Conservation (phyloP, 2,329 filamentous ascomycete genomes). For the Colletotrichum sidae region DNA sequence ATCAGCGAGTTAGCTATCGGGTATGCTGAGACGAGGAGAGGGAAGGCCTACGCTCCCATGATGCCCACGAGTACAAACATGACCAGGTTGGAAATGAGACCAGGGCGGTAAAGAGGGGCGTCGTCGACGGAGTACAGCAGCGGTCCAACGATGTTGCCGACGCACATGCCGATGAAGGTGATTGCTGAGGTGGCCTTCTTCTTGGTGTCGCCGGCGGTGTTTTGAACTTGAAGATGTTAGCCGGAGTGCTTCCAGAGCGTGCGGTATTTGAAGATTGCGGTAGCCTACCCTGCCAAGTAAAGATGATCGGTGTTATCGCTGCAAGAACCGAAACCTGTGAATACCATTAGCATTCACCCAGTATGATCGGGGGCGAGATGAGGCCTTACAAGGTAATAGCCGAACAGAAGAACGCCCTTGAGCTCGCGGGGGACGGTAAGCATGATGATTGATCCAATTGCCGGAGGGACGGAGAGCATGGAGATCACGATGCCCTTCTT, state of each 20-base stretch:
- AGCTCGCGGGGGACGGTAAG: constrained; percentile 58
- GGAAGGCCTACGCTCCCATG: constrained; percentile 45
- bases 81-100: constrained; percentile 69
- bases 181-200: constrained; percentile 74
- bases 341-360: no score
- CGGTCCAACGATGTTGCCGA: constrained; percentile 75
- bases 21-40: accelerated
- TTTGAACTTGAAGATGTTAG: constrained; percentile 54
- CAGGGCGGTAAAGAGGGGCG: constrained; percentile 66
- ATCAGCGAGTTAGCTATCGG: not conserved
- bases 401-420: constrained; percentile 61
- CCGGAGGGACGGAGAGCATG: constrained; percentile 50
- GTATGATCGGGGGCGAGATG: no score
- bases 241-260: no score
- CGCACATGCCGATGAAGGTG: constrained; percentile 73
- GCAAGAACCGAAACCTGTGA: constrained; percentile 35
- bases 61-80: constrained; percentile 71
- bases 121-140: constrained; percentile 72
- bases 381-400: constrained; percentile 55
- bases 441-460: constrained; percentile 58
- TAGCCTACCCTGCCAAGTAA: constrained; percentile 61
- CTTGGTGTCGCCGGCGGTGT: constrained; percentile 77
- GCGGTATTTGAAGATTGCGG: no score
- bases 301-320: constrained; percentile 65
- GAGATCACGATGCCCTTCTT: constrained; percentile 58